Base-by-base conservation (phyloP, 164 flowering plant species). In the Tetracentron sinense region DNA sequence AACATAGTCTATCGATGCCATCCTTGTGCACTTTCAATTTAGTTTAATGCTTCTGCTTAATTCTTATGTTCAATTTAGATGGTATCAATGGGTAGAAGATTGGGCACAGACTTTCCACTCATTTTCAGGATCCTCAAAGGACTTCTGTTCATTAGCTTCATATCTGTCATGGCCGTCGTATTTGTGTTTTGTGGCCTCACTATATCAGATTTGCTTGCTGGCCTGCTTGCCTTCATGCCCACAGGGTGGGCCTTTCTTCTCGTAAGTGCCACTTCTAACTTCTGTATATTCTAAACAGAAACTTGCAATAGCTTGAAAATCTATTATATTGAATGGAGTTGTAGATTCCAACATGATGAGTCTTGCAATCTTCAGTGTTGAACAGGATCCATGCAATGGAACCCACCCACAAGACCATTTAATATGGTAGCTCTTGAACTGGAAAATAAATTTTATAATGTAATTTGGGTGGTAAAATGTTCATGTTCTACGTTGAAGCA, bases 111-210 rank as follows among this genome's bases (percentile, higher is more conserved):
- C 56, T 85, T 87, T 59, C 92, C 85, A 76, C 86, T 85, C 33
- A 85, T 83, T 86, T 87, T 87, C 75, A 77, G 92, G 68, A 85
- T 85, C 33, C 80, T 87, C 56, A 85, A 87, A 68, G 89, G 81
- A 1, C 90, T 85, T 68, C 67, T 85, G 38, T 87, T 83, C 71
- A 81, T 87, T 27, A 84, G 85, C 19, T 83, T 85, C 68, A 50
- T 82, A 62, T 81, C 92, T 15, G 84, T 85, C 56, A 80, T 83
- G 90, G 78, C 86, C 11, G 86, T 87, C 16, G 62, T 87, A 49
- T 83, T 87, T 61, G 84, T 83, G 11, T 88, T 87, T 1, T 77
- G 80, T 46, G 79, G 76, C 42, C 92, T 87, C 65, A 81, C 81
- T 10, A 21, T 82, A 20, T 54, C 76, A 20, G 92, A 87, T 64